Conservation (phyloP, 768 basidiomycete genomes). For the Leccinellum rugosiceps region DNA sequence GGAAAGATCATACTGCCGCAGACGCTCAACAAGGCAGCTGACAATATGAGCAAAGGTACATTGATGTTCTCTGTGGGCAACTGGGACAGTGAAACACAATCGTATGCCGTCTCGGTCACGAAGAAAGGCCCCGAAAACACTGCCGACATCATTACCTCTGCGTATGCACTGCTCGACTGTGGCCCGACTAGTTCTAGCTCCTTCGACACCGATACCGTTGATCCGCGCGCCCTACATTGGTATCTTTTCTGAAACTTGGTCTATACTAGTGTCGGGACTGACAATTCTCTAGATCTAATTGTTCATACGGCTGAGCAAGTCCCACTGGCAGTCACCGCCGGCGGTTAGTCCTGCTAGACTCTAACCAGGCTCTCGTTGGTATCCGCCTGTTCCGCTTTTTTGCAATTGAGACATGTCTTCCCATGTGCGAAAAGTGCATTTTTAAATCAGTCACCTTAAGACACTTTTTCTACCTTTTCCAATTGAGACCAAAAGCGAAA, state of each 20-base stretch:
- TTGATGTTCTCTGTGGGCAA: slow-evolving; percentile 4
- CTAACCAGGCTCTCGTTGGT: no score
- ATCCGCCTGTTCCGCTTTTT: no score
- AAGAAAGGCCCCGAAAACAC: slow-evolving; percentile 1
- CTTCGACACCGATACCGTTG: neutral
- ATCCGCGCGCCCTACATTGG: slow-evolving; percentile 1
- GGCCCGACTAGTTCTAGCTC: neutral
- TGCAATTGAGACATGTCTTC: no score
- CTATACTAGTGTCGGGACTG: neutral
- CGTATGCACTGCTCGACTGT: neutral
- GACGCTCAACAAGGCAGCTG: slow-evolving; percentile 1
- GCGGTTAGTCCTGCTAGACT: no score
- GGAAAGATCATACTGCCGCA: neutral
- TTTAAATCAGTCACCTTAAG: no score
- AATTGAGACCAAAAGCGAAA: no score
- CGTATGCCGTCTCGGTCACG: neutral
- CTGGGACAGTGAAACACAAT: neutral
- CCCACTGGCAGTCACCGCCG: no score
- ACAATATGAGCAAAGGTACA: slow-evolving; percentile 2
- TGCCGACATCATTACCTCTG: neutral
- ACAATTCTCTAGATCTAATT: neutral
- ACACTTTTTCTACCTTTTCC: no score
- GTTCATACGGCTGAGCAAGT: neutral
- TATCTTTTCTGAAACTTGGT: neutral
- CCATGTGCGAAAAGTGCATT: no score